Percentiles rank a stretch among this genome's conserved stretches.
phyloP scores from a whole-genome alignment of 257 asterid genomes.

The Salvia rosmarinus region DNA sequence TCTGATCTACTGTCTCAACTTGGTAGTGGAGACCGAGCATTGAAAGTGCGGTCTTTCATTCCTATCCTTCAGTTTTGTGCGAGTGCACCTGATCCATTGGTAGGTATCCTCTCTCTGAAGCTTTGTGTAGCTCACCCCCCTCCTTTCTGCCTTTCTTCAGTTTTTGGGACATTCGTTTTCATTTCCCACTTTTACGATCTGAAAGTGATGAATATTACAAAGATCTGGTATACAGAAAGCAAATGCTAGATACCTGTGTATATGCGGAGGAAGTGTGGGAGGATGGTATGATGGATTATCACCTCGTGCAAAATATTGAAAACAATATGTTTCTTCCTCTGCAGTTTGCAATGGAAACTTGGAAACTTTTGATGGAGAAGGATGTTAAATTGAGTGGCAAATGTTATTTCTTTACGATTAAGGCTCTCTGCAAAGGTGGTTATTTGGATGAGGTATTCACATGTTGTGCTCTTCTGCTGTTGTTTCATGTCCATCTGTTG shows the following conservation, averaged over 20 bases:
- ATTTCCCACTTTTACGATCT: conserved; percentile 4
- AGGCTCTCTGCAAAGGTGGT: conserved; percentile 86
- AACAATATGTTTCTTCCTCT: conserved; percentile 20
- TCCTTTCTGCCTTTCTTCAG: conserved; percentile 1
- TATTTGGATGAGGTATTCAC: conserved; percentile 67
- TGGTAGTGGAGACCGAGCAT: conserved; percentile 41
- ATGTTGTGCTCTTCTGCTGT: neutral
- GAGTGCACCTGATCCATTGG: conserved; percentile 77
- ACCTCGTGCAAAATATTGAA: conserved; percentile 26
- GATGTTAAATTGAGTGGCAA: conserved; percentile 53
- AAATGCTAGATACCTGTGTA: neutral
- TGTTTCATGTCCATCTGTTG: conserved; percentile 23
- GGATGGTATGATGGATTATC: conserved; percentile 2
- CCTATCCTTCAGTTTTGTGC: conserved; percentile 72
- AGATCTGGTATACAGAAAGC: conserved; percentile 25
- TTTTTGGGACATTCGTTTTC: conserved; percentile 2
- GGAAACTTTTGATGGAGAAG: conserved; percentile 72
- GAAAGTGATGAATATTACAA: neutral
- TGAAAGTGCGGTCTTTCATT: conserved; percentile 56
- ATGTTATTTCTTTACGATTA: conserved; percentile 53
- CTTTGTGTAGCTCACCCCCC: conserved; percentile 6
- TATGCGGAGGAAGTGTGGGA: neutral
- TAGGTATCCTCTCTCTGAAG: conserved; percentile 37
- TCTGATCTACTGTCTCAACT: conserved; percentile 62
- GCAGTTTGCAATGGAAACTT: conserved; percentile 85